These are phyloP conservation scores for Vitis hybrid DNA, from an alignment of 177 flowering plant genomes.

Conservation along the genomic window DNA sequence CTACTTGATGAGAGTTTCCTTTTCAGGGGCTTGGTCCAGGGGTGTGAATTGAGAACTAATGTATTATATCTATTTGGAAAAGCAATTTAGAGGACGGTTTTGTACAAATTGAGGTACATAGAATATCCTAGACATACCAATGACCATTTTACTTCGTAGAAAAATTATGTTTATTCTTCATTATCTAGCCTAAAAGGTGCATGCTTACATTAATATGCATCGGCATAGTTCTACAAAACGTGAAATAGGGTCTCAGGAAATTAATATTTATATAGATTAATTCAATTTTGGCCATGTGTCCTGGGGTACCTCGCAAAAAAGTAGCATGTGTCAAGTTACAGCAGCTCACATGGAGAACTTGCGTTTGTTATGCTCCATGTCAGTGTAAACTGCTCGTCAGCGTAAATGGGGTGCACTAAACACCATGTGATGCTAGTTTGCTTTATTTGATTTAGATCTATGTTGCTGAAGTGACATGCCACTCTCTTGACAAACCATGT, in stretches of 20 bases:
- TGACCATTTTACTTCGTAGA: too few relatives aligned
- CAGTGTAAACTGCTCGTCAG: constrained; percentile 6
- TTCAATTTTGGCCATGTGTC: background rate
- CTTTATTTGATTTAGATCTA: constrained; percentile 5
- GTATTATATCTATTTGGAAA: too few relatives aligned
- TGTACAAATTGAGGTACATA: too few relatives aligned
- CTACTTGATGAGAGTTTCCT: too few relatives aligned
- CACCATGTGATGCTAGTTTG: background rate
- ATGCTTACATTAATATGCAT: background rate
- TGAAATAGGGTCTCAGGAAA: background rate
- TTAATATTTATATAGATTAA: background rate
- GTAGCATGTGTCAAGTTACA: constrained; percentile 8
- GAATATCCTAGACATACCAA: too few relatives aligned
- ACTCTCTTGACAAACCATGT: constrained; percentile 6
- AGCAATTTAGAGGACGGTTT: too few relatives aligned
- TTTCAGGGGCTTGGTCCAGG: too few relatives aligned
- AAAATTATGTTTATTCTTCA: too few relatives aligned
- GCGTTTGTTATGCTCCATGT: constrained; percentile 14
- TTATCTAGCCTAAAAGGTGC: too few relatives aligned
- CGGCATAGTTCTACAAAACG: constrained; percentile 1
- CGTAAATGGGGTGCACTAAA: constrained; percentile 11
- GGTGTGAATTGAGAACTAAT: too few relatives aligned
- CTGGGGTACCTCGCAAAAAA: constrained; percentile 1
- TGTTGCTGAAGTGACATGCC: constrained; percentile 5
- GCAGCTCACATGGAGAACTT: constrained; percentile 14